Conservation (phyloP, 352 stramenopile species). For the Globisporangium lucens region DNA sequence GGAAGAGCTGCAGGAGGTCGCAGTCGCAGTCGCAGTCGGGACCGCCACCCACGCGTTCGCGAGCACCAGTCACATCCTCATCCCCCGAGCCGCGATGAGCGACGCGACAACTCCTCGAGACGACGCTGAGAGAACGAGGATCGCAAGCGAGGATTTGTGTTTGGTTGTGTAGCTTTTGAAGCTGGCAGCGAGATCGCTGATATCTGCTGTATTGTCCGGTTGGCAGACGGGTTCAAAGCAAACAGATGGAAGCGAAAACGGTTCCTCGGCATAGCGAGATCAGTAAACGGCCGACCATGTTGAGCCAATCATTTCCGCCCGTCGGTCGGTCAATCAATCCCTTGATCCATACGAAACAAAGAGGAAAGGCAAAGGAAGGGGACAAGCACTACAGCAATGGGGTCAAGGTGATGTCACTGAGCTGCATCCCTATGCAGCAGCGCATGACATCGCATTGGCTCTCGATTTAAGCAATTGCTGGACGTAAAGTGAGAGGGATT, state of each 20-base stretch:
- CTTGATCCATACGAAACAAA: background rate
- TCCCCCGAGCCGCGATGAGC: background rate
- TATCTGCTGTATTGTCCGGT: background rate
- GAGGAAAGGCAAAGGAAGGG: background rate
- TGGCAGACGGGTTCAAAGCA: background rate
- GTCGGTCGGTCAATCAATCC: background rate
- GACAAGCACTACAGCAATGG: background rate
- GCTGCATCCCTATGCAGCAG: background rate
- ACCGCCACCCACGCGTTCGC: background rate
- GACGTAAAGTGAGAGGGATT: too few relatives aligned
- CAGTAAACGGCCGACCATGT: background rate
- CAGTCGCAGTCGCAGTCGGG: constrained; percentile 14
- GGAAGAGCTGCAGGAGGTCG: background rate
- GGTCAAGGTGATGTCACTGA: background rate
- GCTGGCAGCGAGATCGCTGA: background rate
- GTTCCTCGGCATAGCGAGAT: background rate
- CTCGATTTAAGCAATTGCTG: background rate
- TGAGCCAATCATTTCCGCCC: background rate
- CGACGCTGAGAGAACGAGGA: background rate
- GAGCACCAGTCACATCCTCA: background rate
- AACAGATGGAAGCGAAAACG: background rate
- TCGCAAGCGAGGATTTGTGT: background rate
- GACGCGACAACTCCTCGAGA: constrained; percentile 4
- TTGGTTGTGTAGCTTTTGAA: background rate
- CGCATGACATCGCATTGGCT: background rate